These are phyloP conservation scores for Neurospora terricola DNA, from an alignment of 495 filamentous ascomycete species.

Conservation along the genomic window DNA sequence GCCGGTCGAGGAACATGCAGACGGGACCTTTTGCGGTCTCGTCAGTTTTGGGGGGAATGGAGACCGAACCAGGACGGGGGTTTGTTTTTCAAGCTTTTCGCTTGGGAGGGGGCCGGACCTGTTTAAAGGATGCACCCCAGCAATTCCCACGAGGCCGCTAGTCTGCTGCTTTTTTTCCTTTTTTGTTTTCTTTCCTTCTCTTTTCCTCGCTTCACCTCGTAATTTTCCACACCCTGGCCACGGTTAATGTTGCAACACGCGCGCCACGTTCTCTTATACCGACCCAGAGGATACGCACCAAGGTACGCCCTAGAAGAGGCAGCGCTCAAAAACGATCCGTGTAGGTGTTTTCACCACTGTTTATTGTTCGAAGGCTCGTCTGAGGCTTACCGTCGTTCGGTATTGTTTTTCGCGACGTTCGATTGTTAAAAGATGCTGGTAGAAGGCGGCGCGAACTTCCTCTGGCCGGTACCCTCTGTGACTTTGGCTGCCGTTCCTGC, in stretches of 20 bases:
- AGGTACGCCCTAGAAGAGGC: neutral
- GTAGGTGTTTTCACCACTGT: neutral
- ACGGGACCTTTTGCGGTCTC: constrained; percentile 14
- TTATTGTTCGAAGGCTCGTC: neutral
- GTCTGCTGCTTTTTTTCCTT: neutral
- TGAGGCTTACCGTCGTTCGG: neutral
- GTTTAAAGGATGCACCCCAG: constrained; percentile 6
- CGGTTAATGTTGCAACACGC: neutral
- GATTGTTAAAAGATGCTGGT: neutral
- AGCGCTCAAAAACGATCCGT: neutral
- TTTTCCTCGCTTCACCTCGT: constrained; percentile 3
- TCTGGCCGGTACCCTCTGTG: neutral
- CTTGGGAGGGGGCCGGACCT: constrained; percentile 9
- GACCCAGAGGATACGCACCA: neutral
- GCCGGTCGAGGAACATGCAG: constrained; percentile 38
- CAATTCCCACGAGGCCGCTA: neutral
- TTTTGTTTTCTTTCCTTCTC: neutral
- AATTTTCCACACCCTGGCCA: constrained; percentile 5
- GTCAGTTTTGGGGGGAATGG: constrained; percentile 6
- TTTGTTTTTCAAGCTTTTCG: constrained; percentile 3
- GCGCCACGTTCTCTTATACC: neutral
- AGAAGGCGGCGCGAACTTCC: neutral
- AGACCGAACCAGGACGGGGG: constrained; percentile 1
- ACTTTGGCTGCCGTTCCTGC: neutral
- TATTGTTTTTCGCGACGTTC: neutral